A percentile compares a stretch with the other conserved stretches of the same genome.
Conservation (phyloP, 1,284 basidiomycete species). For the Ustilago vetiveriae region DNA sequence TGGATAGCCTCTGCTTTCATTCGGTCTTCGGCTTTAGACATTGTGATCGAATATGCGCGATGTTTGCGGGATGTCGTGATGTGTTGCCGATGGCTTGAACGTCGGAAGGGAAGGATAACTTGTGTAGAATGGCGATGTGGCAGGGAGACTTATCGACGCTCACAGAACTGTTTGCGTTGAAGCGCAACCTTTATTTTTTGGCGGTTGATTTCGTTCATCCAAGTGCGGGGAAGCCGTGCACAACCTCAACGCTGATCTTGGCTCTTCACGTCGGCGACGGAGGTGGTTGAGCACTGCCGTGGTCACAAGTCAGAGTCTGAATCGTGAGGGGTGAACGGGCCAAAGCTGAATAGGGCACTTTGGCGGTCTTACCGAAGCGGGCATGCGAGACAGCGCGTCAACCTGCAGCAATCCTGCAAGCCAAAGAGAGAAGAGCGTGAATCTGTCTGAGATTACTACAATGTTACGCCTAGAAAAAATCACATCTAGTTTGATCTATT, state of each 20-base stretch:
- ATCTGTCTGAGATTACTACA: neutral
- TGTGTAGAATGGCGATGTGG: too few species aligned
- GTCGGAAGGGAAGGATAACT: neutral
- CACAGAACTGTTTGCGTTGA: too few species aligned
- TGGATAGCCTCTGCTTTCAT: slow-evolving; percentile 50
- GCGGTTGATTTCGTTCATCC: too few species aligned
- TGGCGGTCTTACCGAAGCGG: neutral
- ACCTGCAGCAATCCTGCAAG: neutral
- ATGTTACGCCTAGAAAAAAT: too few species aligned
- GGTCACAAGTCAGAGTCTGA: neutral
- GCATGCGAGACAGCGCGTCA: neutral
- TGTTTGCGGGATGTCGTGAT: neutral
- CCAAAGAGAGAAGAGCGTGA: neutral
- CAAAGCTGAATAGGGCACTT: neutral
- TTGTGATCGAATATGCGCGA: slow-evolving; percentile 1
- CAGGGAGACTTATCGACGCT: too few species aligned
- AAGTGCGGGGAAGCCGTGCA: slow-evolving; percentile 12
- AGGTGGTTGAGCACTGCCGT: too few species aligned
- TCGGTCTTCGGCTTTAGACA: slow-evolving; percentile 31
- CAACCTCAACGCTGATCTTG: neutral
- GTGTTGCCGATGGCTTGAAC: neutral
- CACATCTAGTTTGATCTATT: too few species aligned
- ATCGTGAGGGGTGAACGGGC: slow-evolving; percentile 1
- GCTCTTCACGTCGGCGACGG: too few species aligned
- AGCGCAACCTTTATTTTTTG: too few species aligned